Evolutionary conservation across 78 protist genomes (phyloP).

Genomic region (slime mould (Dictyostelium discoideum)): DNA sequence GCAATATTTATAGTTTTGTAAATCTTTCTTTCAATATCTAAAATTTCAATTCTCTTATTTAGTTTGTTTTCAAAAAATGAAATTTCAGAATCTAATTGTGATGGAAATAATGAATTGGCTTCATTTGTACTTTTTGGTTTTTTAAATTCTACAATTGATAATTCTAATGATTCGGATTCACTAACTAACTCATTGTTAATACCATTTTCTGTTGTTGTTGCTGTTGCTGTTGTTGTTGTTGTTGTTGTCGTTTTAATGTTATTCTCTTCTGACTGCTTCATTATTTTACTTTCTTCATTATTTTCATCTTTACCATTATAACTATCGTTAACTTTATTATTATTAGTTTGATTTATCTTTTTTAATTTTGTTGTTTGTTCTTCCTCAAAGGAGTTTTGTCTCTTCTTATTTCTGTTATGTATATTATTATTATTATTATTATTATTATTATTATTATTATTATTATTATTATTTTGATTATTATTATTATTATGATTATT

Average conservation of each 20-base stretch:
- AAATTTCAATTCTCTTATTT: background rate
- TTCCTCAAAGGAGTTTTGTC: background rate
- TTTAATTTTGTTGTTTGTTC: background rate
- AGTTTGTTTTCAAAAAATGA: background rate
- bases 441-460: too few species aligned
- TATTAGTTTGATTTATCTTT: background rate
- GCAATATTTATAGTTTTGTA: background rate
- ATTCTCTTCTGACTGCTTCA: too few species aligned
- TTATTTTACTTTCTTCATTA: too few species aligned
- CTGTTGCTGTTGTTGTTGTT: too few species aligned
- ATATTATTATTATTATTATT: too few species aligned
- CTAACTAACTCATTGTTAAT: background rate
- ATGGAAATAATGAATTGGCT: background rate
- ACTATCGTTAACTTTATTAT: background rate
- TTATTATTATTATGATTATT: too few species aligned
- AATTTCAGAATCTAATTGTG: background rate
- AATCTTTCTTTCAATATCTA: background rate
- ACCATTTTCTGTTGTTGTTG: background rate
- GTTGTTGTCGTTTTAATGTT: too few species aligned
- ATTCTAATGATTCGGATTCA: background rate
- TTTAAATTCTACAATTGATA: background rate
- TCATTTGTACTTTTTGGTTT: background rate
- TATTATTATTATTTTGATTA: too few species aligned
- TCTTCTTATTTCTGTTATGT: background rate
- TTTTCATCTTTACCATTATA: too few species aligned